phyloP scores from a whole-genome alignment of 176 grass and related monocot genomes.

The Triticum aestivum region DNA sequence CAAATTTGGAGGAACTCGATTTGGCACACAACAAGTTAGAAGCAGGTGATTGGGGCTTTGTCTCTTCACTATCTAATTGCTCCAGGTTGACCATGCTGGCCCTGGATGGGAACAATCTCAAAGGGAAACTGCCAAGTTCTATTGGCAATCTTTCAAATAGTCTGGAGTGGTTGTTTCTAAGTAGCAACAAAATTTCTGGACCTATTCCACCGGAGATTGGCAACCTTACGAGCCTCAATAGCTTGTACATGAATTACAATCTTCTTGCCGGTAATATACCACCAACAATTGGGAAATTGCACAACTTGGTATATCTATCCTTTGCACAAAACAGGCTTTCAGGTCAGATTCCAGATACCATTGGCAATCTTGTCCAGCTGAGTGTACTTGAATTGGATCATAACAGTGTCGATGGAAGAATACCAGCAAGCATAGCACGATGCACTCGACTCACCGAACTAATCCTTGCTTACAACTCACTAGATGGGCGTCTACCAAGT shows the following conservation, averaged over 20 bases:
- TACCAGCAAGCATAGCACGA: conserved; percentile 27
- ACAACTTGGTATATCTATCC: not conserved
- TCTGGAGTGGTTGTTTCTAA: no score
- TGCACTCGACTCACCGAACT: not conserved
- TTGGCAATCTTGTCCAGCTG: conserved; percentile 41
- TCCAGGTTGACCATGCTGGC: no score
- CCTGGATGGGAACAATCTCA: no score
- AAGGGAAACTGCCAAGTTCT: no score
- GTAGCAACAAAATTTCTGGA: no score
- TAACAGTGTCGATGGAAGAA: conserved; percentile 26
- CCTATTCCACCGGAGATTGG: no score
- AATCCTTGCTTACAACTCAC: conserved; percentile 36
- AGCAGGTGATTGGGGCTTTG: no score
- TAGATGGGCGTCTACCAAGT: conserved; percentile 40
- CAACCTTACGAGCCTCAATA: no score
- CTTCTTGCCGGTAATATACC: conserved; percentile 39
- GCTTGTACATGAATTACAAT: conserved; percentile 21
- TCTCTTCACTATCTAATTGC: no score
- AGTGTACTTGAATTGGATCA: not conserved
- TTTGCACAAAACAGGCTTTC: conserved; percentile 34
- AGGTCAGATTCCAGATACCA: conserved; percentile 7
- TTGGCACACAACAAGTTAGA: no score
- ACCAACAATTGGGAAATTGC: conserved; percentile 32
- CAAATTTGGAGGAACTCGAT: no score
- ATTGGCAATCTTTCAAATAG: no score